Evolutionary conservation across 2,329 filamentous ascomycete genomes (phyloP), one percentile per base, ranked within the genome.

Genomic region (Sphaceloma murrayae): DNA sequence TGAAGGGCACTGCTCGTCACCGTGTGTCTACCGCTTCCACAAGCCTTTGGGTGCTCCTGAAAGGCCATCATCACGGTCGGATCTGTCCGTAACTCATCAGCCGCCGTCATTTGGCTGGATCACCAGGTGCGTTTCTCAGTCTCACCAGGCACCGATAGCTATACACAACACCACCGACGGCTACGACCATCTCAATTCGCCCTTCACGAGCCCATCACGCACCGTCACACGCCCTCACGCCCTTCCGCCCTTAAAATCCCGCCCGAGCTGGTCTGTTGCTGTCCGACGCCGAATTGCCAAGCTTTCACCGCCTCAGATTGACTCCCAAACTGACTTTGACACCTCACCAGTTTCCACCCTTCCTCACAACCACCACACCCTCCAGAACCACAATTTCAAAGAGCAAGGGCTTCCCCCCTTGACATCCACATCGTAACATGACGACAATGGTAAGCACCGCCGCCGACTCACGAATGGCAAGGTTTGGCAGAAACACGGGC

Each of bases 361-460:
- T 30, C 36, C 19, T 31, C 45, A 29, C 18, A 40, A 34, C 21
- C 30, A 55, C 43, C 46, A 48, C 52, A 45, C 44, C 48, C 46
- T 49, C 50, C 51, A 50, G 49, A 45, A 46, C 44, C 48, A 33
- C 52, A 51, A 49, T 53, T 52, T 54, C 29, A 46, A 40, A 40
- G 36, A 27, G 36, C 36, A 30, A 46, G 43, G 48, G 47, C 46
- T 46, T 44, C 27, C 22, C 34, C 31, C 30, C 19, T 38, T 10
- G 19, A 44, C 14, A 34, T 8, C 22, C 27, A 43, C 26, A 34
- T 18, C 10, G 18, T 52, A 70, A 61, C 58, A 78, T 78, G 74
- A 76, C 74, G 66, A 77, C 74, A 63, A 78, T 78, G 74, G 74
- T 78, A 68, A 56, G 59, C 52, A 29, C 55, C 54, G 51, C 53